Conservation (phyloP, 2,329 filamentous ascomycete genomes). For the Ampelomyces quisqualis region DNA sequence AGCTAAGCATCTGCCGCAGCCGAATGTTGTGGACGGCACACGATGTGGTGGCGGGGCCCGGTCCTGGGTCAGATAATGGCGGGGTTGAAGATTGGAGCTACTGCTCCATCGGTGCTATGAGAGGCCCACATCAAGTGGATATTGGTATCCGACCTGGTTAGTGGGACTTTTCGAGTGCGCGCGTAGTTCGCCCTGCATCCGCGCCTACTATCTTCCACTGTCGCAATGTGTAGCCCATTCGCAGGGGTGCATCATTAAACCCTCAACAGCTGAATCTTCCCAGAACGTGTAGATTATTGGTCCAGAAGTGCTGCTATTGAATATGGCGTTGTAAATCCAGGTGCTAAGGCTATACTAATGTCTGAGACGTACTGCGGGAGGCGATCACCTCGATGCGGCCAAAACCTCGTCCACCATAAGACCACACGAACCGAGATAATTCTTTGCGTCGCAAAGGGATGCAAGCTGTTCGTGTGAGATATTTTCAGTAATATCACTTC, state of each 20-base stretch:
- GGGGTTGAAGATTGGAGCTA: slow-evolving; percentile 26
- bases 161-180: slow-evolving; percentile 19
- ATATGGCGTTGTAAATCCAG: too few relatives aligned
- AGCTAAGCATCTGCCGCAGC: slow-evolving; percentile 35
- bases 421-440: slow-evolving; percentile 46
- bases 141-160: slow-evolving; percentile 20
- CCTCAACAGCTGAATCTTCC: too few relatives aligned
- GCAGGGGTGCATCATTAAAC: too few relatives aligned
- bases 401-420: slow-evolving; percentile 42
- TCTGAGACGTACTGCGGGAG: too few relatives aligned
- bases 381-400: slow-evolving; percentile 28
- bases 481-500: slow-evolving; percentile 46
- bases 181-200: slow-evolving; percentile 1
- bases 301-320: neutral
- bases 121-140: slow-evolving; percentile 18
- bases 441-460: slow-evolving; percentile 57
- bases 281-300: neutral
- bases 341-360: neutral
- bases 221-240: too few relatives aligned
- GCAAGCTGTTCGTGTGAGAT: slow-evolving; percentile 52
- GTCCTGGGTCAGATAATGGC: slow-evolving; percentile 22
- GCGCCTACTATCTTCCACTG: neutral
- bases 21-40: slow-evolving; percentile 29
- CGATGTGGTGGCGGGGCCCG: slow-evolving; percentile 39
- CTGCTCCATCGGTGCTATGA: slow-evolving; percentile 14